Evolutionary conservation across 768 basidiomycete species (phyloP).

Genomic region (Terana coerulea): DNA sequence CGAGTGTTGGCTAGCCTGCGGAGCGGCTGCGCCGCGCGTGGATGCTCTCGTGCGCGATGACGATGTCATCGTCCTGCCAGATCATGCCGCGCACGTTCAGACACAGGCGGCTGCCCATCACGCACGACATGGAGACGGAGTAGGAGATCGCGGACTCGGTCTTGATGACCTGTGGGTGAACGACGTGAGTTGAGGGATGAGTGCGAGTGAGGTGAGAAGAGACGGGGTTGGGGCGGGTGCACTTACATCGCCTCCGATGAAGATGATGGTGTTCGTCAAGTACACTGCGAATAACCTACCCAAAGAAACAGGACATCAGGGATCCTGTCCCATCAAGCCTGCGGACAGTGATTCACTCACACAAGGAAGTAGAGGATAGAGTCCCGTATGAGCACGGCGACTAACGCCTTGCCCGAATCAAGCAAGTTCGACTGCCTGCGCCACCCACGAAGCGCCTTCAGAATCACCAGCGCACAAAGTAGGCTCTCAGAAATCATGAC

Average conservation of each 20-base stretch:
- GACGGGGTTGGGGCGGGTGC: no score
- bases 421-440: constrained; percentile 28
- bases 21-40: no score
- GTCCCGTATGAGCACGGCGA: constrained; percentile 51
- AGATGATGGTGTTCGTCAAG: constrained; percentile 38
- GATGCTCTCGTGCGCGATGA: no score
- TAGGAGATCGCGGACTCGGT: constrained; percentile 57
- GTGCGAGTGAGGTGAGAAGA: no score
- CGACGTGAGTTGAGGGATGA: not conserved
- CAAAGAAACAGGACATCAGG: not conserved
- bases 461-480: constrained; percentile 48
- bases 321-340: no score
- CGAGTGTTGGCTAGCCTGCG: no score
- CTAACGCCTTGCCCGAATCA: constrained; percentile 40
- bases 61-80: constrained; percentile 11
- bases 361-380: constrained; percentile 54
- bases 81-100: constrained; percentile 46
- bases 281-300: constrained; percentile 54
- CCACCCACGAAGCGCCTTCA: constrained; percentile 45
- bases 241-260: constrained; percentile 22
- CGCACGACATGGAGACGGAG: constrained; percentile 54
- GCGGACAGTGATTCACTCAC: no score
- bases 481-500: constrained; percentile 51
- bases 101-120: constrained; percentile 52
- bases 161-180: no score